Evolutionary conservation across 305 asterid genomes (phyloP).

Genomic region (Withania somnifera): DNA sequence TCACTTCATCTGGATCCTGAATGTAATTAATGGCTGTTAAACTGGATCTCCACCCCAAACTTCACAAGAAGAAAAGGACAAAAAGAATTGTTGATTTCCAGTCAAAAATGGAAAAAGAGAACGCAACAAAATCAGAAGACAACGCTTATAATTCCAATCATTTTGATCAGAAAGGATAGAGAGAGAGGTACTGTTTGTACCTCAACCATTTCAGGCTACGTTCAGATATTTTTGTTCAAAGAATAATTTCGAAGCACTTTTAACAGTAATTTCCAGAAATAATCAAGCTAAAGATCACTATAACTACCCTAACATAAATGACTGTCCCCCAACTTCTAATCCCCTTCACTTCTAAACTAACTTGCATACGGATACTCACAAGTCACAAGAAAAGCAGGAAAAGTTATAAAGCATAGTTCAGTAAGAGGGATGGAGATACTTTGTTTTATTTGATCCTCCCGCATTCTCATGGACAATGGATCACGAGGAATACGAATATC

Average conservation of each 20-base stretch:
- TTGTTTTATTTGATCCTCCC: slow-evolving; percentile 91
- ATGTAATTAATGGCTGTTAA: slow-evolving; percentile 85
- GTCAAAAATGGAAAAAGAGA: background rate
- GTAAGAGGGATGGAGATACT: slow-evolving; percentile 29
- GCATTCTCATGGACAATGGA: slow-evolving; percentile 90
- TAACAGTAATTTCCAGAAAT: background rate
- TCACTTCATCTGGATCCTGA: slow-evolving; percentile 90
- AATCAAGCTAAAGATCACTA: background rate
- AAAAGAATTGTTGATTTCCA: background rate
- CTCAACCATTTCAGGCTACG: background rate
- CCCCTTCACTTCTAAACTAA: background rate
- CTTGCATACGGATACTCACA: background rate
- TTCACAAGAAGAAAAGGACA: slow-evolving; percentile 19
- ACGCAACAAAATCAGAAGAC: background rate
- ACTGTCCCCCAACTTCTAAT: background rate
- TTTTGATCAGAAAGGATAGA: background rate
- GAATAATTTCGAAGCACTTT: background rate
- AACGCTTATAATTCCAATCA: background rate
- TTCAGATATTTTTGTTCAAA: background rate
- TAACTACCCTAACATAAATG: background rate
- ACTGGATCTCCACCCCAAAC: slow-evolving; percentile 99
- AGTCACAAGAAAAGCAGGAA: background rate
- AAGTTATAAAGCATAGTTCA: background rate
- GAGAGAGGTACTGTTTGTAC: background rate
- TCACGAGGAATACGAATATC: slow-evolving; percentile 78